A percentile compares a stretch with the other conserved stretches of the same genome.
phyloP scores from a whole-genome alignment of 1,284 basidiomycete genomes.

The Rugosomyces carneus region DNA sequence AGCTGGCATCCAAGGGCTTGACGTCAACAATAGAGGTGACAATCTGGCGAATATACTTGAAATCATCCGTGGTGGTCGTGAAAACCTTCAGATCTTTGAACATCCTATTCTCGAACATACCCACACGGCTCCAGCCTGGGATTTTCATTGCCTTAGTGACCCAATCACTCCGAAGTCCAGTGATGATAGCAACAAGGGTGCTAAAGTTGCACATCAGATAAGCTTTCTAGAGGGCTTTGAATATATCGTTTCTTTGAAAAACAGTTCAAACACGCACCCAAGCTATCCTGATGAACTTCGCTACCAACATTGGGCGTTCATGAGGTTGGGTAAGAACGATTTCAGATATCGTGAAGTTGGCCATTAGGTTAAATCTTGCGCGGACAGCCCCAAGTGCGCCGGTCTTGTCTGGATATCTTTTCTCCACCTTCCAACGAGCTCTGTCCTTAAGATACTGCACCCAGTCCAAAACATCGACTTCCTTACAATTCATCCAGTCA shows the following conservation, averaged over 20 bases:
- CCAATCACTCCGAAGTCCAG: constrained; percentile 71
- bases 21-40: constrained; percentile 61
- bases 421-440: constrained; percentile 62
- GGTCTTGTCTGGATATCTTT: constrained; percentile 50
- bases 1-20: constrained; percentile 46
- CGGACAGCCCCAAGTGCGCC: constrained; percentile 71
- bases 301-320: constrained; percentile 63
- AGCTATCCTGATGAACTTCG: constrained; percentile 82
- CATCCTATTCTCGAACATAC: constrained; percentile 71
- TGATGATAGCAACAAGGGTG: constrained; percentile 76
- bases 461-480: constrained; percentile 79
- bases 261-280: constrained; percentile 49
- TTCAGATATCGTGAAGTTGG: constrained; percentile 80
- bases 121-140: constrained; percentile 58
- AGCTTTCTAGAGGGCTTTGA: constrained; percentile 60
- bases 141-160: constrained; percentile 65
- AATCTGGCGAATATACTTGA: constrained; percentile 66
- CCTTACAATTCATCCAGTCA: constrained; percentile 58
- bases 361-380: constrained; percentile 84
- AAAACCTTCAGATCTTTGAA: constrained; percentile 73
- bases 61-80: constrained; percentile 64
- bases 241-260: constrained; percentile 7
- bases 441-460: constrained; percentile 73
- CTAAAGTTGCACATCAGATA: constrained; percentile 79
- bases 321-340: constrained; percentile 62